Percentiles rank a stretch among this genome's conserved stretches.
Conservation (phyloP, 1,139 yeast genomes). For the Geotrichum aggregatum region DNA sequence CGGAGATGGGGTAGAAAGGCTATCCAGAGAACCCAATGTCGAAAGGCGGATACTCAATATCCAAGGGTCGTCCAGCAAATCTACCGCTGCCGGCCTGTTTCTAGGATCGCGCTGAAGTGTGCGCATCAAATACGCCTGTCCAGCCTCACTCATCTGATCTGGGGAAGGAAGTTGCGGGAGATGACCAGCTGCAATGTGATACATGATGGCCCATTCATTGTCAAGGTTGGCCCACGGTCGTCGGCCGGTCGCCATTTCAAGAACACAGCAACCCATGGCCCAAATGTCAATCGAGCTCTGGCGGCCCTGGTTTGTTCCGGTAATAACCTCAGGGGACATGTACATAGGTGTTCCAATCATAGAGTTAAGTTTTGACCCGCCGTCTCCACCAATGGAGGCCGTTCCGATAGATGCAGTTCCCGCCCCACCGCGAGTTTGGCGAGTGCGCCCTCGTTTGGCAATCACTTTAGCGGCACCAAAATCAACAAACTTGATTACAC, state of each 20-base stretch:
- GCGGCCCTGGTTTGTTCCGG: conserved; percentile 63
- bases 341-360: conserved; percentile 99
- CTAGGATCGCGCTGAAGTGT: conserved; percentile 83
- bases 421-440: conserved; percentile 24
- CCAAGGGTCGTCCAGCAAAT: conserved; percentile 88
- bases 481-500: conserved; percentile 91
- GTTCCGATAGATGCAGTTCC: conserved; percentile 11
- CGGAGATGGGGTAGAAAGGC: neutral
- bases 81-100: conserved; percentile 78
- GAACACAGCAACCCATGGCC: conserved; percentile 89
- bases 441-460: conserved; percentile 60
- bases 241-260: conserved; percentile 78
- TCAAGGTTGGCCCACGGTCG: conserved; percentile 71
- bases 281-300: conserved; percentile 63
- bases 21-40: conserved; percentile 14
- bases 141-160: conserved; percentile 73
- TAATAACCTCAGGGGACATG: conserved; percentile 96
- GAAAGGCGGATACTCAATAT: conserved; percentile 27
- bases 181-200: conserved; percentile 95
- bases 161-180: conserved; percentile 77
- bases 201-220: conserved; percentile 98
- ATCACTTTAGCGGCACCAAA: conserved; percentile 97
- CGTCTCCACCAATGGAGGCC: conserved; percentile 14
- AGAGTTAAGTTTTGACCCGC: conserved; percentile 40
- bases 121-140: conserved; percentile 63